Percentiles rank a stretch among this genome's conserved stretches.
These are phyloP conservation scores for Fistulifera pelliculosa DNA, from an alignment of 108 stramenopile genomes.

Conservation along the genomic window DNA sequence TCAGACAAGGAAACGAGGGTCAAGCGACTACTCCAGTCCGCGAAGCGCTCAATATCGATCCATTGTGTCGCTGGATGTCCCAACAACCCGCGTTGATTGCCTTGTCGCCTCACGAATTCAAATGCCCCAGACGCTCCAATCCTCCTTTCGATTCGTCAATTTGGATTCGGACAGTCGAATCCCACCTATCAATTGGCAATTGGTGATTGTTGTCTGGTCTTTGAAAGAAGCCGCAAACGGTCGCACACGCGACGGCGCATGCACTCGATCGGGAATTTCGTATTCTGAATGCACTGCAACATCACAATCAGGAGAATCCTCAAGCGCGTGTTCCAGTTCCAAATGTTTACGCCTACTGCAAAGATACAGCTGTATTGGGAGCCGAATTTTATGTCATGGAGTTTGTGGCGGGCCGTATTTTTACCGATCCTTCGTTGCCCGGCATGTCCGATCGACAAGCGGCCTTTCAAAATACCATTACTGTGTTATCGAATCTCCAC, in stretches of 20 bases:
- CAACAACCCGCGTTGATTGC: slow-evolving; percentile 13
- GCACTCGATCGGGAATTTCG: slow-evolving; percentile 91
- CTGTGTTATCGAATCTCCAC: slow-evolving; percentile 64
- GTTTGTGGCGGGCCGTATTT: slow-evolving; percentile 85
- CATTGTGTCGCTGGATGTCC: slow-evolving; percentile 47
- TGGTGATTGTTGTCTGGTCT: slow-evolving; percentile 31
- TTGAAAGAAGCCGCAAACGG: slow-evolving; percentile 79
- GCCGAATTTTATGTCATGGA: slow-evolving; percentile 96
- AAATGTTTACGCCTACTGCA: slow-evolving; percentile 70
- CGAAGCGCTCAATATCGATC: slow-evolving; percentile 31
- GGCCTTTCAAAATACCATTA: slow-evolving; percentile 61
- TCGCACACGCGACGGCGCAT: slow-evolving; percentile 89
- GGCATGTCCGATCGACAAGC: slow-evolving; percentile 44
- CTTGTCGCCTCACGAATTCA: background rate
- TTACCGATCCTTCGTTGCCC: slow-evolving; percentile 84
- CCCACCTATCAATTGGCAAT: slow-evolving; percentile 85
- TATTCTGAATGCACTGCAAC: slow-evolving; percentile 66
- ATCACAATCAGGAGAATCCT: slow-evolving; percentile 43
- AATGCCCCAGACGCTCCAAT: background rate
- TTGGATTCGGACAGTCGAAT: slow-evolving; percentile 94
- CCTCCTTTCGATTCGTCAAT: slow-evolving; percentile 51
- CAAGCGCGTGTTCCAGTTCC: slow-evolving; percentile 73
- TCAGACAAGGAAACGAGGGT: slow-evolving; percentile 18
- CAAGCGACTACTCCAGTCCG: slow-evolving; percentile 57
- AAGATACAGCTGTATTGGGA: slow-evolving; percentile 69